A percentile compares a stretch with the other conserved stretches of the same genome.
Evolutionary conservation across 2,329 filamentous ascomycete genomes (phyloP).

Genomic region (Scytalidium sp.): DNA sequence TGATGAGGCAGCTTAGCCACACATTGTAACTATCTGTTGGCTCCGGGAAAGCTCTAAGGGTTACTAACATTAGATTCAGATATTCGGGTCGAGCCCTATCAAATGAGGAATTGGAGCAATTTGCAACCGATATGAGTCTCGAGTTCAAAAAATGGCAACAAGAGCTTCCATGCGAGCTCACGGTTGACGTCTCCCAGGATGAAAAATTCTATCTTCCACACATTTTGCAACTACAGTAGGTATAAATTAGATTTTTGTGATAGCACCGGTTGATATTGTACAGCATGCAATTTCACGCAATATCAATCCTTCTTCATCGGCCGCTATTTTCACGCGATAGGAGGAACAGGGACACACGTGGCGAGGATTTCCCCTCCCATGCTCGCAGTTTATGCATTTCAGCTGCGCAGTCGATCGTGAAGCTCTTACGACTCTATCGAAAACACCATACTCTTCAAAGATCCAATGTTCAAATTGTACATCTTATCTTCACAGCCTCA

Average conservation of each 20-base stretch:
- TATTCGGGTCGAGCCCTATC: slow-evolving; percentile 6
- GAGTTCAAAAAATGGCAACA: slow-evolving; percentile 6
- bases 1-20: slow-evolving; percentile 10
- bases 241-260: neutral
- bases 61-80: slow-evolving; percentile 3
- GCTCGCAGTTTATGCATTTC: slow-evolving; percentile 5
- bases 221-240: slow-evolving; percentile 8
- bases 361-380: slow-evolving; percentile 1
- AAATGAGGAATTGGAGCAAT: slow-evolving; percentile 4
- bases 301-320: slow-evolving; percentile 8
- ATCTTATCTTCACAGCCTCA: slow-evolving; percentile 9
- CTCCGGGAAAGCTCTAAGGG: neutral
- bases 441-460: slow-evolving; percentile 8
- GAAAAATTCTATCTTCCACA: slow-evolving; percentile 8
- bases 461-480: slow-evolving; percentile 7
- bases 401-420: slow-evolving; percentile 5
- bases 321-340: slow-evolving; percentile 6
- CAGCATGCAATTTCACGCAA: slow-evolving; percentile 9
- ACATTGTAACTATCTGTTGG: slow-evolving; percentile 1
- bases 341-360: neutral
- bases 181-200: slow-evolving; percentile 5
- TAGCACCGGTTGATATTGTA: slow-evolving; percentile 1
- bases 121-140: slow-evolving; percentile 6
- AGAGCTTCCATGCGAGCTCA: slow-evolving; percentile 4
- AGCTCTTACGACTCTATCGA: slow-evolving; percentile 6